phyloP scores from a whole-genome alignment of 2,329 filamentous ascomycete species.

The Taxawa tesnikishii region DNA sequence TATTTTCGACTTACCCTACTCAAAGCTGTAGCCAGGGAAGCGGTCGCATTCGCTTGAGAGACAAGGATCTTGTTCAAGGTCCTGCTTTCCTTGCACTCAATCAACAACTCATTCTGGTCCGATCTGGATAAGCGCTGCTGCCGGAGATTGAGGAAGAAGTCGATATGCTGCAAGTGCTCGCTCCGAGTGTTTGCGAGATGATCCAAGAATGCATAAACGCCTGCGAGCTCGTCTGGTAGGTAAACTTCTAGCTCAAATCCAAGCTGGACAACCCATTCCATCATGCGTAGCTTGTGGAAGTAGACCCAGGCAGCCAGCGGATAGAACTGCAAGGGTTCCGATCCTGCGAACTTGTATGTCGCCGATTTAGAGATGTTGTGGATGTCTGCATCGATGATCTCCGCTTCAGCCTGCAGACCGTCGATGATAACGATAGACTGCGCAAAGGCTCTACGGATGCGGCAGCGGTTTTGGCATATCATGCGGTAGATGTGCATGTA shows the following conservation, averaged over 20 bases:
- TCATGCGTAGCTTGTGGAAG: constrained; percentile 76
- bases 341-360: background rate
- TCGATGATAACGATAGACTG: constrained; percentile 80
- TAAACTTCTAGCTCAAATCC: constrained; percentile 93
- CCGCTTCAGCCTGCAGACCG: constrained; percentile 66
- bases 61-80: constrained; percentile 16
- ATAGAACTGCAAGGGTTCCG: constrained; percentile 30
- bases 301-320: constrained; percentile 82
- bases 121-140: constrained; percentile 15
- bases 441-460: constrained; percentile 77
- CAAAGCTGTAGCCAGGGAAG: constrained; percentile 19
- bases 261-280: constrained; percentile 78
- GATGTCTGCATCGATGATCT: constrained; percentile 52
- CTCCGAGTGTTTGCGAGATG: constrained; percentile 10
- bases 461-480: constrained; percentile 80
- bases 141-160: constrained; percentile 43
- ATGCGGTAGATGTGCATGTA: constrained; percentile 77
- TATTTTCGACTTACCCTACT: constrained; percentile 5
- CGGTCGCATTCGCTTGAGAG: constrained; percentile 15
- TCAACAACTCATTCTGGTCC: constrained; percentile 14
- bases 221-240: constrained; percentile 67
- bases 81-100: constrained; percentile 8
- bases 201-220: constrained; percentile 54
- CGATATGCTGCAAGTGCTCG: constrained; percentile 51
- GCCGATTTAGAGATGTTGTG: constrained; percentile 1